These are phyloP conservation scores for Leptodermis oblonga DNA, from an alignment of 257 asterid genomes.

Conservation along the genomic window DNA sequence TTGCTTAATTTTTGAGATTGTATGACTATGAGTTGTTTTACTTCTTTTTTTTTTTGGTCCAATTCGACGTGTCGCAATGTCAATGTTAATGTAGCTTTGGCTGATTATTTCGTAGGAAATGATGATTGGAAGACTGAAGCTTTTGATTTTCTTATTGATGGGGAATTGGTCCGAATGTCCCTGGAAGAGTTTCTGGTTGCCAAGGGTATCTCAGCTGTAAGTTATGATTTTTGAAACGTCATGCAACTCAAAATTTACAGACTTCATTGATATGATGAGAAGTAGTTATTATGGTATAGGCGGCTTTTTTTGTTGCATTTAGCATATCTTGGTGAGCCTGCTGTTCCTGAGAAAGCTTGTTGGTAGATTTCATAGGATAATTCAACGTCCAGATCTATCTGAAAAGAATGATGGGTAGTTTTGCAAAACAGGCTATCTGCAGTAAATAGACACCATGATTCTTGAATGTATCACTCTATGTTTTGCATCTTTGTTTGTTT, in stretches of 20 bases:
- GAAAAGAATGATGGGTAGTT: not conserved
- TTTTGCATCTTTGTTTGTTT: conserved; percentile 3
- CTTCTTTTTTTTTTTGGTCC: not conserved
- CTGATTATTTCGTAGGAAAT: conserved; percentile 35
- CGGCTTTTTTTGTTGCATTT: not conserved
- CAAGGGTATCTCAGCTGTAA: conserved; percentile 86
- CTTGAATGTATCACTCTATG: not conserved
- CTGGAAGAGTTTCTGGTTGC: conserved; percentile 91
- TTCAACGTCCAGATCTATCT: not conserved
- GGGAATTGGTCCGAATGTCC: conserved; percentile 84
- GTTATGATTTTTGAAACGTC: conserved; percentile 14
- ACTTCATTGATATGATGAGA: not conserved
- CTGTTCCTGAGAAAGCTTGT: not conserved
- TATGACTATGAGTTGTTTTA: not conserved
- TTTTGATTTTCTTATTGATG: conserved; percentile 84
- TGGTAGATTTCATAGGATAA: not conserved
- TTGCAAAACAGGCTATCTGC: not conserved
- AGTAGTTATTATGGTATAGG: not conserved
- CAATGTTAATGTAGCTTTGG: not conserved
- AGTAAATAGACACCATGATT: not conserved
- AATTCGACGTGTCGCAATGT: not conserved
- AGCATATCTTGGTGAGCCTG: not conserved
- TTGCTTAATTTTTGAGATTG: not conserved
- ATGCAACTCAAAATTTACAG: not conserved
- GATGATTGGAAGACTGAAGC: conserved; percentile 70